A percentile compares a stretch with the other conserved stretches of the same genome.
Evolutionary conservation across 2,329 filamentous ascomycete species (phyloP).

Genomic region (Phialophora tarda): DNA sequence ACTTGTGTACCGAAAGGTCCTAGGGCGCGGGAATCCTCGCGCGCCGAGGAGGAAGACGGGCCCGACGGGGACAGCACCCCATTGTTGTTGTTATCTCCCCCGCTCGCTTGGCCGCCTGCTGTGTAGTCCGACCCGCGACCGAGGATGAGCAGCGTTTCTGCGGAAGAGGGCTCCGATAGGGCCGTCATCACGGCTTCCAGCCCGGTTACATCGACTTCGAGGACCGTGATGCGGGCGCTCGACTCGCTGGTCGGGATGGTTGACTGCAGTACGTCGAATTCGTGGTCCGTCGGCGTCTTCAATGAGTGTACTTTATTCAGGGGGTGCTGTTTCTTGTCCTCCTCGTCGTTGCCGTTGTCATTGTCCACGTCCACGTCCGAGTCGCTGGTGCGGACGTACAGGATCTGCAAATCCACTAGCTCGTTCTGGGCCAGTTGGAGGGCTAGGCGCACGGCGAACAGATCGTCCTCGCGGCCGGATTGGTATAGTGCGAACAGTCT

Average conservation of each 20-base stretch:
- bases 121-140: conserved; percentile 12
- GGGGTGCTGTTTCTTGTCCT: conserved; percentile 3
- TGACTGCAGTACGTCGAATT: conserved; percentile 26
- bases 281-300: conserved; percentile 15
- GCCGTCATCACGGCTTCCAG: conserved; percentile 47
- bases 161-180: conserved; percentile 38
- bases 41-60: conserved; percentile 1
- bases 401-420: conserved; percentile 58
- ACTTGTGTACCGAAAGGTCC: conserved; percentile 65
- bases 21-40: conserved; percentile 40
- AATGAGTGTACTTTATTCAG: conserved; percentile 1
- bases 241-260: conserved; percentile 12
- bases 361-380: conserved; percentile 15
- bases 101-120: background rate
- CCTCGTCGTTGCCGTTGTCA: background rate
- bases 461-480: conserved; percentile 76
- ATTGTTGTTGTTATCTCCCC: background rate
- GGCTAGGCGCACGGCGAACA: conserved; percentile 76
- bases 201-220: conserved; percentile 20
- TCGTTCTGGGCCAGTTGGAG: conserved; percentile 82
- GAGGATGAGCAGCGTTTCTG: conserved; percentile 26
- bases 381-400: conserved; percentile 16
- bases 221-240: conserved; percentile 21
- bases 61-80: conserved; percentile 5
- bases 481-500: conserved; percentile 84